Percentiles rank a stretch among this genome's conserved stretches.
phyloP scores from a whole-genome alignment of 169 alveolate species.

The Neospora caninum region DNA sequence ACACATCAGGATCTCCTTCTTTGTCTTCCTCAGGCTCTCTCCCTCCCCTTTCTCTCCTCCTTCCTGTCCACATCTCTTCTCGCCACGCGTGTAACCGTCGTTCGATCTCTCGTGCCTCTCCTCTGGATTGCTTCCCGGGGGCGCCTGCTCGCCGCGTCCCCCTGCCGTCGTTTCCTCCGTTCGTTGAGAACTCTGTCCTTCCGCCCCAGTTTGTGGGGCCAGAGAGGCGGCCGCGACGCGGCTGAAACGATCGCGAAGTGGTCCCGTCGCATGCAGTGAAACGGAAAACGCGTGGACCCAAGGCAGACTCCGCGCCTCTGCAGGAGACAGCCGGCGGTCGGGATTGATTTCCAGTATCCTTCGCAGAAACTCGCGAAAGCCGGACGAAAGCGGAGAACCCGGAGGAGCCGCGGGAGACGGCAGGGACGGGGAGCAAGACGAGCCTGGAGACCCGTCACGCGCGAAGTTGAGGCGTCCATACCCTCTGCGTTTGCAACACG shows the following conservation, averaged over 20 bases:
- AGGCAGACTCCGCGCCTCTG: constrained; percentile 11
- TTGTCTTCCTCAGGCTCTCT: neutral
- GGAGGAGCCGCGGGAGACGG: neutral
- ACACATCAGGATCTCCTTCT: constrained; percentile 33
- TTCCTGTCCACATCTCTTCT: neutral
- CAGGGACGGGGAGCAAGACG: neutral
- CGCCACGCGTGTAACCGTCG: neutral
- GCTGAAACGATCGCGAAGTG: neutral
- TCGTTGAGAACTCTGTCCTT: too few species aligned
- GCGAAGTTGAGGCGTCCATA: too few species aligned
- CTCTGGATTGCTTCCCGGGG: too few species aligned
- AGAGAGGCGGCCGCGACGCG: too few species aligned
- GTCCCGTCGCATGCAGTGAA: neutral
- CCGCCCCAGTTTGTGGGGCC: too few species aligned
- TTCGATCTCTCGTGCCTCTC: too few species aligned
- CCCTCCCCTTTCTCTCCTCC: neutral
- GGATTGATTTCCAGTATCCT: constrained; percentile 34
- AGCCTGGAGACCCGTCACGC: neutral
- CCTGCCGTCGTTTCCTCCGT: too few species aligned
- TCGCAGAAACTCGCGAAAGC: constrained; percentile 26
- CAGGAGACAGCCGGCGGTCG: constrained; percentile 9
- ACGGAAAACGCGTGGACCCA: neutral
- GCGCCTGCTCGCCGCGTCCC: too few species aligned
- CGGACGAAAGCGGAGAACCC: neutral
- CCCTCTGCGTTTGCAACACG: neutral